phyloP scores from a whole-genome alignment of 2,329 filamentous ascomycete genomes.

The Cladobotryum protrusum region DNA sequence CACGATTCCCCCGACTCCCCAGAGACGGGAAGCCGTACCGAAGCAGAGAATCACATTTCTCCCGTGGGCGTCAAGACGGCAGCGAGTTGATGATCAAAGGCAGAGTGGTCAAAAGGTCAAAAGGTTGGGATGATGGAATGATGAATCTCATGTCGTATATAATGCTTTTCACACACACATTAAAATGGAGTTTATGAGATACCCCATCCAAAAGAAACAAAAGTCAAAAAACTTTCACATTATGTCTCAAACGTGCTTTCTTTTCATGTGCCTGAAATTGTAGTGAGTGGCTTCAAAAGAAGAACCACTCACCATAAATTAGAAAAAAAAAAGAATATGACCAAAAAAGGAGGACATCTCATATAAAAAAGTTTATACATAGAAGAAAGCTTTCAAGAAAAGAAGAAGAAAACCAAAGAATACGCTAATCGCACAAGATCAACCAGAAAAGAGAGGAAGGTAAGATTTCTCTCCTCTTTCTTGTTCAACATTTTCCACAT shows the following conservation, averaged over 20 bases:
- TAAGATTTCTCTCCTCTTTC: too few relatives aligned
- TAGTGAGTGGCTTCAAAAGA: too few relatives aligned
- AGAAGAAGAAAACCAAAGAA: too few relatives aligned
- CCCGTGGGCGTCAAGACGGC: neutral
- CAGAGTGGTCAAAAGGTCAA: neutral
- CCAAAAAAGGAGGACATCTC: too few relatives aligned
- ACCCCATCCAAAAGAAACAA: constrained; percentile 4
- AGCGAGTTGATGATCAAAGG: neutral
- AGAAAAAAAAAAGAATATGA: too few relatives aligned
- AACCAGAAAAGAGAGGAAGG: too few relatives aligned
- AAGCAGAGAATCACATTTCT: neutral
- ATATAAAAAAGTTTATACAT: too few relatives aligned
- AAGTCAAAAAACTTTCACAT: neutral
- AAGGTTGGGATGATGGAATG: neutral
- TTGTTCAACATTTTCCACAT: too few relatives aligned
- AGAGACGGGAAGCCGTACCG: neutral
- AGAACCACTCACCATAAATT: too few relatives aligned
- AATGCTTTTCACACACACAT: neutral
- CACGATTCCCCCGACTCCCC: constrained; percentile 6
- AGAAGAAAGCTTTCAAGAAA: too few relatives aligned
- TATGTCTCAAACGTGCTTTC: neutral
- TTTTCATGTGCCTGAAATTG: too few relatives aligned
- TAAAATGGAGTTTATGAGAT: constrained; percentile 4
- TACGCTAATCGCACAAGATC: too few relatives aligned
- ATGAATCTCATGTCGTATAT: constrained; percentile 3